Base-by-base conservation (phyloP, 257 asterid genomes). In the Nemophila menziesii region DNA sequence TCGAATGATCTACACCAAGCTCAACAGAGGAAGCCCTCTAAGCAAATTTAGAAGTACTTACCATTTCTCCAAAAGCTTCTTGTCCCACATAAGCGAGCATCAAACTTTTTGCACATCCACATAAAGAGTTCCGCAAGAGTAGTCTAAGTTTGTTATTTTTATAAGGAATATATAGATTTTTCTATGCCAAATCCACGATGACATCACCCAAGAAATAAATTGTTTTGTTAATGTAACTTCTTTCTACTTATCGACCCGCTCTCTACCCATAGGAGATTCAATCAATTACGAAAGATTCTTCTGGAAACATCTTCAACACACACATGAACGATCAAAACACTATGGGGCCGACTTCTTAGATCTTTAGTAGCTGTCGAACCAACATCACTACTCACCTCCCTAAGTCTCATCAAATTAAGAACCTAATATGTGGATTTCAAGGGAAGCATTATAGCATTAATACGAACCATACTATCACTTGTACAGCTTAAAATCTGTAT, bases 11-110 rank as follows among this genome's bases (percentile, higher is more conserved):
- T 43, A 92, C 81, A 23, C 95, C 96, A 38, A 90, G 87, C 56
- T 81, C 96, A 6, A 89, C 92, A 2, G 72, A 70, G 2, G 98
- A 76, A 55, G 75, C 94, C 69, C 85, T 89, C 59, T 89, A 86
- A 16, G 94, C 96, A 52, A 89, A 80, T 56, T 77, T 84, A 39
- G 85, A 54, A 18, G 98, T 84, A 59, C 93, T 78, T 55, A 84
- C 49, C 22, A 93, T 84, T 71, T 84, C 96, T 6, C 75, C 93
- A 46, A 80, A 80, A 18, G 63, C 70, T 53, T 84, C 92, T 1
- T 93, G 94, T 57, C 73, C 78, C 59, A 79, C 75, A 48, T 84
- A 93, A 54, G 92, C 96, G 53, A 90, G 65, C 96, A 90, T 78
- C 81, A 90, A 70, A 0, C 80, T 75, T 67, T 90, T 89, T 16